phyloP scores from a whole-genome alignment of 768 basidiomycete genomes.

The Neoboletus subvelutipes region DNA sequence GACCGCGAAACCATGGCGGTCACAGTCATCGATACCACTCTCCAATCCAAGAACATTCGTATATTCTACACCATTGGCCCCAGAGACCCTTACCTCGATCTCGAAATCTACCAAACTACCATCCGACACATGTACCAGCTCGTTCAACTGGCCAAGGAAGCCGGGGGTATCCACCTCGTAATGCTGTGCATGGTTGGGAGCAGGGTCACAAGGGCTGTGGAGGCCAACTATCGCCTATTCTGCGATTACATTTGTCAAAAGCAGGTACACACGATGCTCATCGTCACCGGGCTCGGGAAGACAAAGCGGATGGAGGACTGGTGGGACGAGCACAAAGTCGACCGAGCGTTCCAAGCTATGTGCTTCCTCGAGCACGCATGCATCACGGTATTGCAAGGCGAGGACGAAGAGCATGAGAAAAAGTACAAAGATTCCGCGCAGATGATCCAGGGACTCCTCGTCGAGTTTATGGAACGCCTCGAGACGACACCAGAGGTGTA shows the following conservation, averaged over 20 bases:
- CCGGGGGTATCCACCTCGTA: slow-evolving; percentile 40
- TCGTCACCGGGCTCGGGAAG: slow-evolving; percentile 40
- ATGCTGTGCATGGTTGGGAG: slow-evolving; percentile 41
- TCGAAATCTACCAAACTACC: slow-evolving; percentile 15
- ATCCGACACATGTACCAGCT: slow-evolving; percentile 30
- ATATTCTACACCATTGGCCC: slow-evolving; percentile 34
- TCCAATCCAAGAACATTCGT: slow-evolving; percentile 19
- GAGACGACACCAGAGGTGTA: slow-evolving; percentile 3
- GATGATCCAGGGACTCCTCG: slow-evolving; percentile 13
- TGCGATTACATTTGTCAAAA: slow-evolving; percentile 36
- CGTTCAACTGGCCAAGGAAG: slow-evolving; percentile 17
- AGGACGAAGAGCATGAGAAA: slow-evolving; percentile 15
- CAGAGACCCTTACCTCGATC: slow-evolving; percentile 27
- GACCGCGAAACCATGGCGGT: slow-evolving; percentile 35
- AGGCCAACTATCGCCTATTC: slow-evolving; percentile 40
- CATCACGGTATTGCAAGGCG: slow-evolving; percentile 27
- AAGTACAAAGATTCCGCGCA: slow-evolving; percentile 19
- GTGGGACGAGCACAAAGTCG: slow-evolving; percentile 29
- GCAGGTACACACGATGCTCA: slow-evolving; percentile 37
- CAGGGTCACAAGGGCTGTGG: slow-evolving; percentile 31
- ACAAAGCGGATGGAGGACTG: slow-evolving; percentile 33
- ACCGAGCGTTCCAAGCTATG: slow-evolving; percentile 10
- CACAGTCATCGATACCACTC: slow-evolving; percentile 23
- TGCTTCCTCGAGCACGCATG: slow-evolving; percentile 26
- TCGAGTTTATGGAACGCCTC: slow-evolving; percentile 1